Percentiles rank a stretch among this genome's conserved stretches.
Evolutionary conservation across 2,329 filamentous ascomycete species (phyloP).

Genomic region (Fusarium heterosporum): DNA sequence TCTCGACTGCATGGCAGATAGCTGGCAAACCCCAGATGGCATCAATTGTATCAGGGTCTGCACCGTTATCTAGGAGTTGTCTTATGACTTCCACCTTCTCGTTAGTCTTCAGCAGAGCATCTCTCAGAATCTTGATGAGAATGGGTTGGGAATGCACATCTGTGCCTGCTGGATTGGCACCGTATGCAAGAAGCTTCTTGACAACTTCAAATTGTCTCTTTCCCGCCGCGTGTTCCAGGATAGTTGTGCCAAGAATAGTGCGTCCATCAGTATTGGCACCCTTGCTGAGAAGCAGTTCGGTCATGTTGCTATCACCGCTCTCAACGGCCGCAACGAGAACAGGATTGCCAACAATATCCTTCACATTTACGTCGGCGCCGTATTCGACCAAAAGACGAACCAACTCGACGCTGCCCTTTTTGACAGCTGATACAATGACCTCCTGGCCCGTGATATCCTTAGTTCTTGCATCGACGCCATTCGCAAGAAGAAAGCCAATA

Average conservation of each 20-base stretch:
- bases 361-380: background rate
- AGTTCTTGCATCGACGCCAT: background rate
- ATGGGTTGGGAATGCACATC: conserved; percentile 4
- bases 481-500: background rate
- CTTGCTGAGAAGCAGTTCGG: background rate
- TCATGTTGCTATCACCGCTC: background rate
- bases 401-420: background rate
- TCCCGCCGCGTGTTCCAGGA: background rate
- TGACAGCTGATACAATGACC: background rate
- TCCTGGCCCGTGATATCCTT: background rate
- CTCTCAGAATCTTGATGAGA: conserved; percentile 11
- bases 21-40: background rate
- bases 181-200: background rate
- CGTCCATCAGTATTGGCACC: background rate
- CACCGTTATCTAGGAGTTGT: background rate
- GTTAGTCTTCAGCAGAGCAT: background rate
- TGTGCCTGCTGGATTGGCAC: background rate
- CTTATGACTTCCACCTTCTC: conserved; percentile 7
- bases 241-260: background rate
- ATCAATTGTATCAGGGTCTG: background rate
- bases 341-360: background rate
- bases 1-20: conserved; percentile 19
- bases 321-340: background rate
- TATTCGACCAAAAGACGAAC: background rate
- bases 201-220: conserved; percentile 5